Evolutionary conservation across 2,329 filamentous ascomycete genomes (phyloP), one percentile per base, ranked within the genome.

Genomic region (Didymella arachidicola): DNA sequence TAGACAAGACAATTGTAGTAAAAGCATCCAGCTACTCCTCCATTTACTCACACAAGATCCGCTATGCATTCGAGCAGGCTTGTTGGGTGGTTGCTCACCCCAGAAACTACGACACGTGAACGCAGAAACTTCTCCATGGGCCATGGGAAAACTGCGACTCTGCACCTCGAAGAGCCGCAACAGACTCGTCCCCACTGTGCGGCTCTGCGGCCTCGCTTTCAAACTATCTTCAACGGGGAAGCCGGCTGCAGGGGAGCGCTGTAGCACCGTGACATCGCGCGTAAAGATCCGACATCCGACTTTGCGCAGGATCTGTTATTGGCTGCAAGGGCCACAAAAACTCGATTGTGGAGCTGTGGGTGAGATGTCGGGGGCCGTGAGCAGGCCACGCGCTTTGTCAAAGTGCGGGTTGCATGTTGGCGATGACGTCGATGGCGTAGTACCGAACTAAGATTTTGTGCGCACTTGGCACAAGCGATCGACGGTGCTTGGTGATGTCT

Each of bases 341-440:
- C 19, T 30, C 44, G 43, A 25, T 26, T 58, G 54, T 36, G 49
- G 49, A 43, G n/a, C 34, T 58, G 55, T 38, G 49, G 49, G 49
- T 58, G 49, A 53, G 32, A 59, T 53, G 44, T 34, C 32, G 56
- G 56, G 55, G 56, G 39, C 56, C 50, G 50, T 54, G 49, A 43
- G 55, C 55, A 53, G 36, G 36, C 18, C n/a, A 19, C 7, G 36
- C 7, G 36, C 36, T 39, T 19, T 18, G 36, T 39, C 18, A n/a
- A 36, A 10, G 25, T 47, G 50, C 30, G 43, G 25, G 51, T 25
- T 41, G 41, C 25, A 18, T 19, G 16, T 12, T n/a, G 29, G 32
- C 29, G 29, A 29, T 59, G 56, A 59, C 56, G 56, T 59, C 45
- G 49, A 42, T 42, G 50, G 51, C 50, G 56, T 12, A 4, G 25